Percentiles rank a stretch among this genome's conserved stretches.
Conservation (phyloP, 441 rosid genomes). For the Hura crepitans region DNA sequence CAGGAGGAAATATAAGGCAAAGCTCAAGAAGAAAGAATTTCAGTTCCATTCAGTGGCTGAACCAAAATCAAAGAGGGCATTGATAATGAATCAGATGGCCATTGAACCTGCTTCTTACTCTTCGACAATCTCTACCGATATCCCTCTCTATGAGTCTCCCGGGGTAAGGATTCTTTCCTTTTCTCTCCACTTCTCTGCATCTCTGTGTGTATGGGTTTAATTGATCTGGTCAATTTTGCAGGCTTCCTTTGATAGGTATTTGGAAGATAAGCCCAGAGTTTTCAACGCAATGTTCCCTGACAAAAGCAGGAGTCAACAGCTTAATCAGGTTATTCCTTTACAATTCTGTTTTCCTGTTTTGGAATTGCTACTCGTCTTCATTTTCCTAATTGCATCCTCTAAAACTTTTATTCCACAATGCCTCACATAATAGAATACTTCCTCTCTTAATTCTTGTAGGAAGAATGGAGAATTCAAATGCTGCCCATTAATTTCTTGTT, state of each 20-base stretch:
- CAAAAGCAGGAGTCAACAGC: conserved; percentile 51
- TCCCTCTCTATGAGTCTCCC: conserved; percentile 74
- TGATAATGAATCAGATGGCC: conserved; percentile 35
- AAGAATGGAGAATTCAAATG: conserved; percentile 88
- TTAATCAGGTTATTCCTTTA: conserved; percentile 47
- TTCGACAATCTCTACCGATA: conserved; percentile 66
- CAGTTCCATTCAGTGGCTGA: conserved; percentile 14
- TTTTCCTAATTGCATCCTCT: neutral
- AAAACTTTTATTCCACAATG: neutral
- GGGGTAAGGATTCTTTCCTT: conserved; percentile 38
- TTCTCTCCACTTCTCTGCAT: neutral
- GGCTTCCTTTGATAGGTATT: conserved; percentile 81
- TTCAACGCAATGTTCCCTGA: conserved; percentile 90
- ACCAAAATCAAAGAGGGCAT: conserved; percentile 9
- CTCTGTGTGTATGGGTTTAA: neutral
- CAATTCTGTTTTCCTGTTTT: too few species aligned
- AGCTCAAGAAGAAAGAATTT: too few species aligned
- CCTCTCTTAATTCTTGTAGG: conserved; percentile 34
- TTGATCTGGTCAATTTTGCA: conserved; percentile 29
- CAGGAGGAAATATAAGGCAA: conserved; percentile 19
- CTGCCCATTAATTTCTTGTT: conserved; percentile 71
- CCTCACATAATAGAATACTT: neutral
- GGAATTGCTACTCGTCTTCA: too few species aligned
- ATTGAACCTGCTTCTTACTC: conserved; percentile 55
- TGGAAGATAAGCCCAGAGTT: conserved; percentile 77